A percentile compares a stretch with the other conserved stretches of the same genome.
These are phyloP conservation scores for Rhizomucor miehei DNA, from an alignment of 371 early-diverging fungal species.

Conservation along the genomic window DNA sequence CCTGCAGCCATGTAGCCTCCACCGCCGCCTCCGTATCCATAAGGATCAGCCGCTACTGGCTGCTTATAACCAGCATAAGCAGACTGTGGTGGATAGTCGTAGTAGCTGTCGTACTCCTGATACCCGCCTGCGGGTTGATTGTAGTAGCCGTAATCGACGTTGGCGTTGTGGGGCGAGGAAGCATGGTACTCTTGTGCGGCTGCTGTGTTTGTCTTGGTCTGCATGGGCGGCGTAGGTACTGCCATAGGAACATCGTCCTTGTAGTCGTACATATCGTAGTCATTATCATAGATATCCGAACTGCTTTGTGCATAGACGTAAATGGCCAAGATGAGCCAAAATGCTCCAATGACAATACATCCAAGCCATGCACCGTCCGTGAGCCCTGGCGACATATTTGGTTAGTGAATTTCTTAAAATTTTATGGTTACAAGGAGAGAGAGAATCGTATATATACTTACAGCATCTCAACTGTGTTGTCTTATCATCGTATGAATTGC, in stretches of 20 bases:
- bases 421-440: too few species aligned
- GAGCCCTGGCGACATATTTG: conserved; percentile 14
- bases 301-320: conserved; percentile 17
- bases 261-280: conserved; percentile 23
- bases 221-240: conserved; percentile 8
- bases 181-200: conserved; percentile 6
- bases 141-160: conserved; percentile 1
- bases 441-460: conserved; percentile 26
- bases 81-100: conserved; percentile 18
- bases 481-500: conserved; percentile 13
- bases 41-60: conserved; percentile 6
- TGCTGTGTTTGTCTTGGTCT: not conserved
- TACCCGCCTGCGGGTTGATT: conserved; percentile 4
- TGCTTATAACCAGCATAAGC: conserved; percentile 18
- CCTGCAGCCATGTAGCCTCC: not conserved
- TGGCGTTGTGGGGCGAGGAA: conserved; percentile 6
- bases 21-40: conserved; percentile 7
- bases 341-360: conserved; percentile 13
- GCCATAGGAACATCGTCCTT: conserved; percentile 26
- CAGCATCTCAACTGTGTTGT: conserved; percentile 28
- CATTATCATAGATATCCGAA: conserved; percentile 25
- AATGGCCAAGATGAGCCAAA: conserved; percentile 17
- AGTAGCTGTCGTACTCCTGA: conserved; percentile 15
- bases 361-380: conserved; percentile 24
- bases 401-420: too few species aligned